Base-by-base conservation (phyloP, 2,329 filamentous ascomycete species). In the Herpotrichia juniperi region DNA sequence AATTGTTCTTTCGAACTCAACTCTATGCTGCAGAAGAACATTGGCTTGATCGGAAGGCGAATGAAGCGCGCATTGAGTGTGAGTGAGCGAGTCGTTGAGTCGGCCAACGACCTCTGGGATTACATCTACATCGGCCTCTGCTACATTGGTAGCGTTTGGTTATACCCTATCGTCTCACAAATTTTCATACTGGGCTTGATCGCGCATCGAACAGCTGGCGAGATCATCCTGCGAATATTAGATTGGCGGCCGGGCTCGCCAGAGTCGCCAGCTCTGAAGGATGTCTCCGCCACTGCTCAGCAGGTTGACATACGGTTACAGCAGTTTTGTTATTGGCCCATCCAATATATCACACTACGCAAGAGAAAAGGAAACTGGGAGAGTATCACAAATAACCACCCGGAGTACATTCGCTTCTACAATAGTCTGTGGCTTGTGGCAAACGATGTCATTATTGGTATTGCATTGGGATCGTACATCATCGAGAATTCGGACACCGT, bases 241-340 rank as follows among this genome's bases (percentile, higher is more conserved):
- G 93, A 97, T 75, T 97, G 93, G 86, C 87, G 91, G 28, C 81
- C 87, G 21, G 85, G 88, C 42, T 63, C 62, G 17, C 89, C 90
- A 7, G 87, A 89, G 35, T 88, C 87, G 44, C 87, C 92, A 34
- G 94, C 94, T 0, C 77, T 99, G 50, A 97, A 97, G 71, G 94
- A 99, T 70, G 86, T 97, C 39, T 97, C 93, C 26, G 94, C 94
- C 12, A 97, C 93, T 0, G 94, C 94, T 21, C 94, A 99, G 72
- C 94, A 99, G 74, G 87, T 99, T 30, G 94, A 99, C 74, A 97
- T 99, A 59, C 89, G 94, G 4, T 82, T 99, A 19, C 92, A 97
- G 70, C 94, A 99, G 71, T 97, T 97, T 69, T 97, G 93, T 75
- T 99, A 99, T 73, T 97, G 93, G 93, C 96, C 94, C 2, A 91